These are phyloP conservation scores for Hericium alpestre DNA, from an alignment of 768 basidiomycete genomes.

Conservation along the genomic window DNA sequence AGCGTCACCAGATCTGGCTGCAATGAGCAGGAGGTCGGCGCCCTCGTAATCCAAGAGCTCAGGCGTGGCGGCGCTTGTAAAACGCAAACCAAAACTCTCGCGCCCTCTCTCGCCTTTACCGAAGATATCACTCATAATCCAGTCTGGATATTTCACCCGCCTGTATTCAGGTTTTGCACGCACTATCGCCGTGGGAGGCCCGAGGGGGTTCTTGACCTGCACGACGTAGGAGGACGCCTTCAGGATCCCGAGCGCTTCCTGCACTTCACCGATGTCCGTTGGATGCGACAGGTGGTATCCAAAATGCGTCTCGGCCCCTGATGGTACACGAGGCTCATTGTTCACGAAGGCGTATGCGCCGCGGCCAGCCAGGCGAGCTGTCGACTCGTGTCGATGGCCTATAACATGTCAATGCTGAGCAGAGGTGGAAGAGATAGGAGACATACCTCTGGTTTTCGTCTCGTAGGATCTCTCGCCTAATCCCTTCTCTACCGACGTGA, in stretches of 20 bases:
- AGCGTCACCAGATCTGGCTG: slow-evolving; percentile 35
- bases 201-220: slow-evolving; percentile 53
- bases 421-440: not conserved
- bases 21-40: slow-evolving; percentile 44
- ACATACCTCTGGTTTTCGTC: slow-evolving; percentile 48
- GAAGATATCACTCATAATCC: slow-evolving; percentile 39
- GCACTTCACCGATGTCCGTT: slow-evolving; percentile 39
- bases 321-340: slow-evolving; percentile 32
- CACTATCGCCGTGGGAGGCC: slow-evolving; percentile 27
- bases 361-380: slow-evolving; percentile 42
- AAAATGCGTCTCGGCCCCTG: slow-evolving; percentile 39
- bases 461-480: slow-evolving; percentile 44
- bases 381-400: slow-evolving; percentile 43
- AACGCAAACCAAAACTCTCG: slow-evolving; percentile 38
- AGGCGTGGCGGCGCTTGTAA: slow-evolving; percentile 38
- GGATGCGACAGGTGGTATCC: slow-evolving; percentile 53
- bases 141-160: slow-evolving; percentile 34
- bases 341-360: slow-evolving; percentile 55
- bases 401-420: not conserved
- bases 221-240: slow-evolving; percentile 43
- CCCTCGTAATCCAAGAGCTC: slow-evolving; percentile 47
- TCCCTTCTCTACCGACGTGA: slow-evolving; percentile 34
- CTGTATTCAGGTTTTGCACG: slow-evolving; percentile 20
- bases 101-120: slow-evolving; percentile 34
- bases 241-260: slow-evolving; percentile 42